Evolutionary conservation across 768 basidiomycete genomes (phyloP), one percentile per base, ranked within the genome.

Genomic region (Lactarius akahatsu): DNA sequence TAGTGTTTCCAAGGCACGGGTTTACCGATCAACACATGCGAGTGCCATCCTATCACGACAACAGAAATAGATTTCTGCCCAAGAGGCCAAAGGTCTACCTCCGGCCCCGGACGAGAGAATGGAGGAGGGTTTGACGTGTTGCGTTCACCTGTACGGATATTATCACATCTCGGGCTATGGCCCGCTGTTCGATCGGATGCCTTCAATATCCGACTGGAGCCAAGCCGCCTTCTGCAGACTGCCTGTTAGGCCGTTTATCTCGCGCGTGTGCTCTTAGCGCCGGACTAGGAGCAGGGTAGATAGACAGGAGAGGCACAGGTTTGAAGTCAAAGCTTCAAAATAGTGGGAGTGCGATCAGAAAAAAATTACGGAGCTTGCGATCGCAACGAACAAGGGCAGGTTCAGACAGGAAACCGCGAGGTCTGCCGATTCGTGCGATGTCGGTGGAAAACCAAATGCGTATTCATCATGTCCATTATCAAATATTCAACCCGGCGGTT

Each of bases 21-120:
- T 85, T 71, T 81, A 78, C 73, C 78, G 84, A 36, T 81, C 82
- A 59, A 69, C 65, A 16, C 80, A 80, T 78, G 83, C 81, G 76
- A 62, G 76, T 65, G 28, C 66, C 61, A 73, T 54, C 67, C 56
- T 61, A 62, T 28, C 61, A 60, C 64, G 28, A 61, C 38, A 41
- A 64, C 32, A 40, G 36, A 38, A 70, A 62, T 61, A 64, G 43
- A 59, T 69, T 59, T 18, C 57, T 54, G 16, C 34, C 23, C 38
- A 74, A 83, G 80, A 71, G 72, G 64, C 77, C 78, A 52, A 71
- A 78, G 56, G 73, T 78, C 66, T 75, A 73, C 62, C 75, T 72
- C 61, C 71, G 72, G 60, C 74, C 75, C 66, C 70, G 70, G 64
- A 74, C 75, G 63, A 73, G 74, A 59, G 74, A 78, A 52, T 18